phyloP scores from a whole-genome alignment of 192 early-diverging fungal species.

The Spizellomyces sp. region DNA sequence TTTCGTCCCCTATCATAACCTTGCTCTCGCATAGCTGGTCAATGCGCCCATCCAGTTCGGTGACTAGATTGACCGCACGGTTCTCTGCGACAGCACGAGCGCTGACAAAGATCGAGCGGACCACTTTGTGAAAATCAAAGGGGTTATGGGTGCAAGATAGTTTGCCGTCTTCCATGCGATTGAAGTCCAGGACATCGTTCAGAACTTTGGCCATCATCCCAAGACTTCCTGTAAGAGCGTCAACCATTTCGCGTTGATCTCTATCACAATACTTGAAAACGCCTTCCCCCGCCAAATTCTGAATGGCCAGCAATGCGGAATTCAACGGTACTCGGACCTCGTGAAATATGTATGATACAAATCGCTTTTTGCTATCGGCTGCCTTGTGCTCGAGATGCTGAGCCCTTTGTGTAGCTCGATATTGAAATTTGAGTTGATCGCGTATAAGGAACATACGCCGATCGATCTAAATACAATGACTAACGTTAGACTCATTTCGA shows the following conservation, averaged over 20 bases:
- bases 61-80: background rate
- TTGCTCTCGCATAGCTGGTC: slow-evolving; percentile 13
- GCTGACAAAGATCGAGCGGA: slow-evolving; percentile 20
- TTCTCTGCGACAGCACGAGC: slow-evolving; percentile 22
- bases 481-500: background rate
- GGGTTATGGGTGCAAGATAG: slow-evolving; percentile 10
- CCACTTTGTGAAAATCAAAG: slow-evolving; percentile 24
- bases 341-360: slow-evolving; percentile 36
- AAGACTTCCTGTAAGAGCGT: slow-evolving; percentile 26
- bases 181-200: slow-evolving; percentile 33
- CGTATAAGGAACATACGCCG: slow-evolving; percentile 26
- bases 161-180: slow-evolving; percentile 32
- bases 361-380: slow-evolving; percentile 30
- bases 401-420: slow-evolving; percentile 29
- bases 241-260: slow-evolving; percentile 32
- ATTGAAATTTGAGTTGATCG: slow-evolving; percentile 31
- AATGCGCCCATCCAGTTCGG: slow-evolving; percentile 19
- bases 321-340: slow-evolving; percentile 35
- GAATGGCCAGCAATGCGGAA: slow-evolving; percentile 25
- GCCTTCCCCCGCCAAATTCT: slow-evolving; percentile 29
- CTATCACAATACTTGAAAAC: slow-evolving; percentile 8
- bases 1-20: slow-evolving; percentile 25
- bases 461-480: slow-evolving; percentile 15
- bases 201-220: slow-evolving; percentile 40
- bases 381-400: slow-evolving; percentile 36